Base-by-base conservation (phyloP, 495 filamentous ascomycete species). In the Penicillium taxi region DNA sequence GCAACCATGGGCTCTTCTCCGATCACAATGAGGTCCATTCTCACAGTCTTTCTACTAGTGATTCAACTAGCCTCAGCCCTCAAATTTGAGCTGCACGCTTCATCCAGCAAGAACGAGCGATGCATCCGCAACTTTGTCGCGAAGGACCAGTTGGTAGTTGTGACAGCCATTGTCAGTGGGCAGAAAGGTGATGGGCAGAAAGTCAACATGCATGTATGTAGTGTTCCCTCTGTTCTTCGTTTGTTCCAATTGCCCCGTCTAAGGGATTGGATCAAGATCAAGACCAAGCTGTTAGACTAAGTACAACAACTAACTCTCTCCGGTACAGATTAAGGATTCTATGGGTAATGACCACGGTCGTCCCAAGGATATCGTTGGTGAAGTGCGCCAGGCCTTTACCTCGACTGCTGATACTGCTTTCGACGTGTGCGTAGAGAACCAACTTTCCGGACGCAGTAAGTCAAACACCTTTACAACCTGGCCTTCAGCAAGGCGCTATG, bases 41-140 rank as follows among this genome's bases (percentile, higher is more conserved):
- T 67, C 30, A 30, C 52, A 25, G 41, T 69, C 15, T 47, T 66
- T 18, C 52, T 67, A 2, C 46, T 62, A 19, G 48, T 82, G 45
- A 53, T 79, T 11, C 75, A 81, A 29, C 63, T 82, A 42, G 66
- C 78, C 35, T 68, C 77, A 35, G 88, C 88, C 20, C 73, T 98
- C 39, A 96, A 94, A 65, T 96, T 98, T 73, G 93, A 98, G 47
- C 73, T 98, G 37, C 59, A 75, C 50, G 86, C 91, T 9, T 67
- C 77, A 38, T 71, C 68, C 12, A 66, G 61, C 59, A 73, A 77
- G 53, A 71, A 76, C 35, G 80, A 85, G 58, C 75, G 93, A 74
- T 98, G 91, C 68, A 86, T 98, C 61, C 80, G 93, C 51, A 98
- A 98, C 66, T 96, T 96, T 58, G 90, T 96, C 38, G 70, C 79